Base-by-base conservation (phyloP, 768 basidiomycete species). In the Harrya chromipes region DNA sequence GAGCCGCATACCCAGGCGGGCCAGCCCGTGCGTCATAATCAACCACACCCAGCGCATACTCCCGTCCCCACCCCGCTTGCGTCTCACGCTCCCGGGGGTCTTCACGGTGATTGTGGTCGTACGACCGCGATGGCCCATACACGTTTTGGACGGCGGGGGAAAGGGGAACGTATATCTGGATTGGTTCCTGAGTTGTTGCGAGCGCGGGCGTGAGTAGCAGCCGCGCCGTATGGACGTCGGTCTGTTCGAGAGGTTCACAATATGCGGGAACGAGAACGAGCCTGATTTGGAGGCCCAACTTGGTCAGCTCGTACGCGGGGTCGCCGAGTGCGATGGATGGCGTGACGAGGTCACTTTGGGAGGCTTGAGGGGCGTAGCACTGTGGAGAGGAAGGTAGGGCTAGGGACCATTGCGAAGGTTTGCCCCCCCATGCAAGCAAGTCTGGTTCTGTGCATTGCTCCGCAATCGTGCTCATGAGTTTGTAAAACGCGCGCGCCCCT, bases 351-450 rank as follows among this genome's bases (percentile, higher is more conserved):
- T 62, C 61, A 14, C 31, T 43, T 11, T 52, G 54, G 5, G 47
- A 35, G 5, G 41, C 34, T n/a, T 53, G 56, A 1, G 53, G 40
- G 1, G 38, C 43, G 16, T 51, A 64, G 23, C 62, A 59, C 26
- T 52, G 52, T 11, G 62, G 53, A 6, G 62, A 64, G 14, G 59
- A 59, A 6, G 62, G 62, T 8, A 63, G 27, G 0, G 45, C 59
- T 17, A 65, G 50, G 5, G 62, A 65, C 57, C 60, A 64, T 21
- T 47, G 49, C 1, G 62, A 65, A 7, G 62, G 54, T 27, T 56
- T 59, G 3, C 62, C 59, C 0, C 40, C 21, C 62, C 62, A 63
- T 0, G 62, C 57, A 11, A 63, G 59, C 21, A 64, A 49, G 24
- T 62, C 54, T 4, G 57, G 45, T 24, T 65, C 57, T 3, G 50